Base-by-base conservation (phyloP, 106 monocot species). In the Apostasia ramifera region DNA sequence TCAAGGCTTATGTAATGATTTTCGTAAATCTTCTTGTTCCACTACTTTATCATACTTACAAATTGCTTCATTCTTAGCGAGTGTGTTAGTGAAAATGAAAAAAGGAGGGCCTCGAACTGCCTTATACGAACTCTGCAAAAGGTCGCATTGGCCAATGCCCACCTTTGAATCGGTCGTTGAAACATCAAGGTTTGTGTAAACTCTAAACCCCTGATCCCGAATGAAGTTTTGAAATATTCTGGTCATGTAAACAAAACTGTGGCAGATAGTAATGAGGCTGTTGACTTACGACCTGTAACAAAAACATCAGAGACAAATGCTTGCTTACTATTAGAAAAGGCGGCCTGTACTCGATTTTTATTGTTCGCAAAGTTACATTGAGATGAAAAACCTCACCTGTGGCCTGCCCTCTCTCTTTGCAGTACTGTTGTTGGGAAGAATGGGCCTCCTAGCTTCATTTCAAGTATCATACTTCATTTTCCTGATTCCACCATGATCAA, bases 31-130 rank as follows among this genome's bases (percentile, higher is more conserved):
- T 26, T 26, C 26, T 26, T 26, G 26, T 26, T 26, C 26, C 26
- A 26, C 26, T 26, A 26, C 26, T 26, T 26, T 26, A 26, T 26
- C 26, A 26, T 26, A 26, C 26, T 26, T 26, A 26, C 26, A 26
- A 26, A 26, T 26, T 26, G 26, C 26, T 26, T 26, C 26, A 0
- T 26, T 26, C 26, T 26, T 73, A 89, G 93, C 83, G 54, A 13
- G n/a, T 46, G 57, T 98, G 59, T 46, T 61, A 6, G 76, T 98
- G 8, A 85, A 81, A 55, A 76, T 81, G 85, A 62, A 72, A 37
- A 98, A 98, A 86, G 98, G 98, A 49, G 98, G 93, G 1, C 87
- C 98, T 48, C 85, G 98, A 44, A 77, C 53, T 44, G 85, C 98
- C 49, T 67, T 98, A 3, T 81, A 78, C 79, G 81, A 85, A 10